phyloP scores from a whole-genome alignment of 1,284 basidiomycete species.

The Phenoliferia sp. region DNA sequence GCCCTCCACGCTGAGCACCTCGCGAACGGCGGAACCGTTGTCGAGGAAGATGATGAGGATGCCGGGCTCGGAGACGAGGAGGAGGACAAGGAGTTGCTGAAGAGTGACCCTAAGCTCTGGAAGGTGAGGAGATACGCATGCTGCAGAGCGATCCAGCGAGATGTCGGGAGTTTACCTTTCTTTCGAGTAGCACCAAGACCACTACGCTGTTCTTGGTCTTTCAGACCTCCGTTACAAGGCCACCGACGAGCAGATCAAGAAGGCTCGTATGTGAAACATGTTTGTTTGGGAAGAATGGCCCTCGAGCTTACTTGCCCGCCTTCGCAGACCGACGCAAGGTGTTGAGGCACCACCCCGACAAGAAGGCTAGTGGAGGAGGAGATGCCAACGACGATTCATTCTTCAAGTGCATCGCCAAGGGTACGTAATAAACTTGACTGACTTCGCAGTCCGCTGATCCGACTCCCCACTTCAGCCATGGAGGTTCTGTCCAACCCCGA shows the following conservation, averaged over 20 bases:
- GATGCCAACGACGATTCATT: constrained; percentile 91
- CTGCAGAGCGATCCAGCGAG: too few species aligned
- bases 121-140: too few species aligned
- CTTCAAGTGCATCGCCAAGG: constrained; percentile 99
- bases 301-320: too few species aligned
- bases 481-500: constrained; percentile 85
- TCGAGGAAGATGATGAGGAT: constrained; percentile 65
- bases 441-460: background rate
- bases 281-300: too few species aligned
- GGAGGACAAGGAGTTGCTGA: constrained; percentile 67
- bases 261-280: constrained; percentile 68
- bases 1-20: constrained; percentile 54
- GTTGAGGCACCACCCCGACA: constrained; percentile 97
- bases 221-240: constrained; percentile 86
- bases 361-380: constrained; percentile 74
- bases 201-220: constrained; percentile 92
- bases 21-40: constrained; percentile 52
- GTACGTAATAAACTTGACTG: constrained; percentile 30
- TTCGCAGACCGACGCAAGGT: constrained; percentile 90
- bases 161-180: background rate
- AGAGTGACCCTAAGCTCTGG: constrained; percentile 94
- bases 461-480: constrained; percentile 40
- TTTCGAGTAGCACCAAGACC: constrained; percentile 81
- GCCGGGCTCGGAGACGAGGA: constrained; percentile 88
- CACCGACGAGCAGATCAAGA: constrained; percentile 86